Evolutionary conservation across 306 rosid genomes (phyloP).

Genomic region (Inga leiocalycina): DNA sequence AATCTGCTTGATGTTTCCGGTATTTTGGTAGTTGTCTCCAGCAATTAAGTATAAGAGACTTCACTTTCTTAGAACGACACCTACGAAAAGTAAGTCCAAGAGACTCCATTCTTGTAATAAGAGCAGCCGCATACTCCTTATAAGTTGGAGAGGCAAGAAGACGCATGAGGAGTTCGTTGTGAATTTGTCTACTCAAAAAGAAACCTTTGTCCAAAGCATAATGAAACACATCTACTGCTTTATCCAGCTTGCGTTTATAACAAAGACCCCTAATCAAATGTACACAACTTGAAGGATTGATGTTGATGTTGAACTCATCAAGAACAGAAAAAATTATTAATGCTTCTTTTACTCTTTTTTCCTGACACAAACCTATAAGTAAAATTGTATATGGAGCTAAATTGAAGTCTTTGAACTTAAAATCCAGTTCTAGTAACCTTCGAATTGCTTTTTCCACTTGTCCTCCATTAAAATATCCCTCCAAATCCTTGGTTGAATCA

Average conservation of each 20-base stretch:
- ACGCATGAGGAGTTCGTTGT: conserved; percentile 47
- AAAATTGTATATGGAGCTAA: conserved; percentile 76
- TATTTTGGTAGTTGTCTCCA: too few relatives aligned
- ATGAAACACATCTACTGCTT: conserved; percentile 59
- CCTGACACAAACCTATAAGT: conserved; percentile 80
- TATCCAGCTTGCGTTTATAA: conserved; percentile 40
- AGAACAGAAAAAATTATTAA: conserved; percentile 61
- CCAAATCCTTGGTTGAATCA: conserved; percentile 45
- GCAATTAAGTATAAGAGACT: neutral
- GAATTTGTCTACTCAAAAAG: conserved; percentile 40
- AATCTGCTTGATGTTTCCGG: too few relatives aligned
- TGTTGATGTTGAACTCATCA: conserved; percentile 51
- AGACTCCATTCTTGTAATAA: conserved; percentile 46
- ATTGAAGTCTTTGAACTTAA: conserved; percentile 52
- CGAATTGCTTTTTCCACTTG: conserved; percentile 51
- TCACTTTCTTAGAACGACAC: conserved; percentile 31
- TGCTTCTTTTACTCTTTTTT: conserved; percentile 54
- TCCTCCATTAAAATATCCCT: conserved; percentile 52
- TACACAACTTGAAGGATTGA: conserved; percentile 76
- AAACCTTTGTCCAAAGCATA: conserved; percentile 66
- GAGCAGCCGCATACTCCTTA: conserved; percentile 49
- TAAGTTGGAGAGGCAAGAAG: conserved; percentile 41
- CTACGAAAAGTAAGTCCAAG: neutral
- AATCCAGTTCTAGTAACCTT: conserved; percentile 65
- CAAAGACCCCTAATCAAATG: conserved; percentile 68